Percentiles rank a stretch among this genome's conserved stretches.
phyloP scores from a whole-genome alignment of 345 rosid species.

The Pugionium dolabratum region DNA sequence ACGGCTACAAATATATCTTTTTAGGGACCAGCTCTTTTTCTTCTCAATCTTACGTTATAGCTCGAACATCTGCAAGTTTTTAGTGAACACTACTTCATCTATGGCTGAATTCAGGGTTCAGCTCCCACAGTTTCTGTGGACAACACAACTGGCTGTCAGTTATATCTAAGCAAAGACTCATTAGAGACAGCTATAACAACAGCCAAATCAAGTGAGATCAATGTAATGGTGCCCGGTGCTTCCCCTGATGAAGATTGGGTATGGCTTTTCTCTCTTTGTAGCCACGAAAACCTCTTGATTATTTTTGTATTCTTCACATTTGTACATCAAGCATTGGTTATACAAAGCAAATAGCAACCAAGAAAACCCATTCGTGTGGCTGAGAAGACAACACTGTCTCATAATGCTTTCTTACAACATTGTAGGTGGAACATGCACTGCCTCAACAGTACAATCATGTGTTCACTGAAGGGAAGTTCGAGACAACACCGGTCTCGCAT shows the following conservation, averaged over 20 bases:
- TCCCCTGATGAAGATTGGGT: conserved; percentile 81
- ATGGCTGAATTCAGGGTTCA: conserved; percentile 60
- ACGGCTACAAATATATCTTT: neutral
- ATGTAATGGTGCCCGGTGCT: conserved; percentile 81
- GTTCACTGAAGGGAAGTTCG: conserved; percentile 68
- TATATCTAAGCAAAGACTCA: conserved; percentile 79
- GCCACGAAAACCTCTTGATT: neutral
- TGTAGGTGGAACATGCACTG: conserved; percentile 84
- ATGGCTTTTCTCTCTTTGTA: conserved; percentile 33
- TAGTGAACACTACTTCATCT: conserved; percentile 11
- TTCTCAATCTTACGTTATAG: neutral
- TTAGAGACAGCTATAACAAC: conserved; percentile 78
- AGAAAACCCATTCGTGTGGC: neutral
- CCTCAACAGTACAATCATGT: conserved; percentile 80
- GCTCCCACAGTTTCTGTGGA: conserved; percentile 96
- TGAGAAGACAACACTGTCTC: neutral
- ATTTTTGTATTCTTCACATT: conserved; percentile 46
- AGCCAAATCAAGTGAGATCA: conserved; percentile 93
- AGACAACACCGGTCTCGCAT: conserved; percentile 89
- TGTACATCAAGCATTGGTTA: conserved; percentile 28
- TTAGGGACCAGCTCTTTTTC: neutral
- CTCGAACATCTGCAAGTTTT: neutral
- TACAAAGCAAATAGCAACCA: neutral
- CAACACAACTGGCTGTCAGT: conserved; percentile 84
- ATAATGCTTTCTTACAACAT: conserved; percentile 23